A percentile compares a stretch with the other conserved stretches of the same genome.
phyloP scores from a whole-genome alignment of 768 basidiomycete species.

The Termitomyces sp. region DNA sequence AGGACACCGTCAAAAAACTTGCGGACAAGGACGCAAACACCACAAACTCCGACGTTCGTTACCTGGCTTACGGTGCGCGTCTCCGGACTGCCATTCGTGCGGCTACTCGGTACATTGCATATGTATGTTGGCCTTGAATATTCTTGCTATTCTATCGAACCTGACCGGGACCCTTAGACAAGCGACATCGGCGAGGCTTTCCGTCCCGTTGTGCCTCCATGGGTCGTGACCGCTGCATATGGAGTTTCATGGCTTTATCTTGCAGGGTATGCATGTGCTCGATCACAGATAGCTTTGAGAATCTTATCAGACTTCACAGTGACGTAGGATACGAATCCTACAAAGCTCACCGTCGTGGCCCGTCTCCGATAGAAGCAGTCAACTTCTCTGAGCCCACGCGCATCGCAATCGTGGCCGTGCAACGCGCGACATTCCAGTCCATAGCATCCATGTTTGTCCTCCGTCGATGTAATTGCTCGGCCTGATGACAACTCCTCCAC shows the following conservation, averaged over 20 bases:
- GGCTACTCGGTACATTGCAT: conserved; percentile 69
- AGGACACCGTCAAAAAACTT: conserved; percentile 50
- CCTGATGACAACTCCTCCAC: conserved; percentile 7
- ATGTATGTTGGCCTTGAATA: conserved; percentile 40
- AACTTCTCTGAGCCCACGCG: conserved; percentile 70
- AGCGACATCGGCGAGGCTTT: conserved; percentile 85
- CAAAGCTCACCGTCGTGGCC: conserved; percentile 68
- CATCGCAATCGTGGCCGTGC: conserved; percentile 64
- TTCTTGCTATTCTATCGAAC: conserved; percentile 14
- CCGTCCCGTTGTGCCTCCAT: conserved; percentile 71
- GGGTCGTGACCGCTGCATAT: conserved; percentile 72
- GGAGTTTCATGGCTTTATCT: conserved; percentile 83
- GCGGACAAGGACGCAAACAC: conserved; percentile 63
- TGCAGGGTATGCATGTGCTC: conserved; percentile 34
- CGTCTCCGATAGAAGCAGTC: conserved; percentile 61
- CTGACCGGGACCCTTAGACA: conserved; percentile 39
- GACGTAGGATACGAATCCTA: conserved; percentile 83
- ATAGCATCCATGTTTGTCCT: conserved; percentile 72
- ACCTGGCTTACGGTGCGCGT: conserved; percentile 77
- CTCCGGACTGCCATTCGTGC: conserved; percentile 74
- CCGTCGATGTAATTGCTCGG: conserved; percentile 5
- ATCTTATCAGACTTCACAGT: conserved; percentile 22
- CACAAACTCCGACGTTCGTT: conserved; percentile 65
- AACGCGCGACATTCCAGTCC: conserved; percentile 78
- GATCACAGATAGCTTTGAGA: neutral